These are phyloP conservation scores for Colletotrichum noveboracense DNA, from an alignment of 2,329 filamentous ascomycete species.

Conservation along the genomic window DNA sequence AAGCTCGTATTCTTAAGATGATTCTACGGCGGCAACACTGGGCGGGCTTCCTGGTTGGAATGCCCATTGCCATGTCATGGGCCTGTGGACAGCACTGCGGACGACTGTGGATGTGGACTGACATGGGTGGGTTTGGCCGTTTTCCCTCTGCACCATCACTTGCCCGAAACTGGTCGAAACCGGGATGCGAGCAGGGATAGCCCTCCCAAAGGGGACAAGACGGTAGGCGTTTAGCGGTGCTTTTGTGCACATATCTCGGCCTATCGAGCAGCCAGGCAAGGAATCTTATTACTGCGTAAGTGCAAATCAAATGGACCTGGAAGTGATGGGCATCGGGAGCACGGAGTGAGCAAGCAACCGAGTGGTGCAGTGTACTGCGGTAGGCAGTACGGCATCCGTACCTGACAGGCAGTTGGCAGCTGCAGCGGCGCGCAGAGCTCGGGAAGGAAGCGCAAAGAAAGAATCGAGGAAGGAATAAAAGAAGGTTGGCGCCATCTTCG, in stretches of 20 bases:
- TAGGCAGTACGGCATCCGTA: not conserved
- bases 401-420: not conserved
- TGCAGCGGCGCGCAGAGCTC: not conserved
- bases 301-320: not conserved
- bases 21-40: constrained; percentile 9
- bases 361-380: not conserved
- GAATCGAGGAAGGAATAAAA: not conserved
- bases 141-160: constrained; percentile 1
- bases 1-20: constrained; percentile 22
- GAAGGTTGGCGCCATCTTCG: not conserved
- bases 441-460: not conserved
- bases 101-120: not conserved
- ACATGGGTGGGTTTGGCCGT: not conserved
- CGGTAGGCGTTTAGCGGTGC: not conserved
- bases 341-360: not conserved
- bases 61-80: constrained; percentile 14
- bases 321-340: not conserved
- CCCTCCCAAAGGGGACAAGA: constrained; percentile 3
- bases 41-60: not conserved
- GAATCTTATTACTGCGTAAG: not conserved
- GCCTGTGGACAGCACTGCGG: not conserved
- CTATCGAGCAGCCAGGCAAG: not conserved
- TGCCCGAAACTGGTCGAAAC: constrained; percentile 19
- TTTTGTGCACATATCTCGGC: not conserved
- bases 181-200: constrained; percentile 5